Evolutionary conservation across 2,329 filamentous ascomycete species (phyloP), one percentile per base, ranked within the genome.

Genomic region (Aspergillus aculeatinus): DNA sequence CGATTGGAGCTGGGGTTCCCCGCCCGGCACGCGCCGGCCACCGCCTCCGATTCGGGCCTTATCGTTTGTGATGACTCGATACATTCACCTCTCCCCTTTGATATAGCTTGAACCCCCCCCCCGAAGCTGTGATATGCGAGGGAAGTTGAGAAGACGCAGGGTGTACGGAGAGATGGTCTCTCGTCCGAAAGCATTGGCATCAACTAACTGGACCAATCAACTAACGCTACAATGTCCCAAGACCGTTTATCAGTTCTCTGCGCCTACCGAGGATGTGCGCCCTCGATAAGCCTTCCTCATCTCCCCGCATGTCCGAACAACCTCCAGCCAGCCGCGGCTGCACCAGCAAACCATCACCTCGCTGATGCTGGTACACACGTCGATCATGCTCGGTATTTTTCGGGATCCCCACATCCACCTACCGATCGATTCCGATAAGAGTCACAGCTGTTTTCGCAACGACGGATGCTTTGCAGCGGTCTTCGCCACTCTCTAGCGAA

Each of bases 291-390:
- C 35, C 23, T 52, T 48, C 48, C 39, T 50, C 52, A 62, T 58
- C 57, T 60, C 64, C 63, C 65, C 65, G 63, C 63, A 67, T 44
- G 59, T 58, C 65, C 65, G 65, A 65, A 59, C 27, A 51, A 54
- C 55, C 44, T 53, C 58, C 55, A 57, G 44, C 59, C 62, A 59
- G 44, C 65, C 65, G 65, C 65, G 65, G 65, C 57, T 61, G 48
- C 33, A 54, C 27, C 44, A 19, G 12, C 39, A 50, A 19, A 33
- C 21, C 33, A 39, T 21, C 39, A 25, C 42, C 12, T 9, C 21
- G 14, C 35, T 53, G 51, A n/a, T n/a, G 6, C 14, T 16, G 39
- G 39, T 10, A 19, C 39, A 19, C 39, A 7, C 14, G 39, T 44
- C 39, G 39, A 44, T 44, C 39, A 44, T 19, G 14, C 39, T 44